Percentiles rank a stretch among this genome's conserved stretches.
phyloP scores from a whole-genome alignment of 129 eudicot species.

The Deinandra increscens region DNA sequence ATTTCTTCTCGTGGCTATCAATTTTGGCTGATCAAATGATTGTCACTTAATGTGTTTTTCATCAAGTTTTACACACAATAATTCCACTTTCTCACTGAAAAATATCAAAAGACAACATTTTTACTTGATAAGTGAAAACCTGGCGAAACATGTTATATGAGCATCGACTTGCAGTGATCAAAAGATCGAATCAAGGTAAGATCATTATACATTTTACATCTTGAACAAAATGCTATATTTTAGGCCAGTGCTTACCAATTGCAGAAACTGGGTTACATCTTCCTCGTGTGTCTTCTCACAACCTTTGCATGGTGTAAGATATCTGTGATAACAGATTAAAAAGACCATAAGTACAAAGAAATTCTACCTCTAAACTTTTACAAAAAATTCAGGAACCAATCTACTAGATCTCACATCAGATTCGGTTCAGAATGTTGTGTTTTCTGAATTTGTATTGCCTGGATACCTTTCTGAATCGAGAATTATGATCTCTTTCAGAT shows the following conservation, averaged over 20 bases:
- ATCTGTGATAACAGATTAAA: conserved; percentile 37
- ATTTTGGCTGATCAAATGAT: not conserved
- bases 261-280: conserved; percentile 65
- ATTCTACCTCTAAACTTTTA: not conserved
- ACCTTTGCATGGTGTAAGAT: conserved; percentile 59
- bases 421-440: too few species aligned
- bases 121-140: not conserved
- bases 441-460: too few species aligned
- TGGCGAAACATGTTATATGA: not conserved
- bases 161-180: not conserved
- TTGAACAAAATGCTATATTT: not conserved
- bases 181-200: not conserved
- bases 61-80: not conserved
- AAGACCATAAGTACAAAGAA: not conserved
- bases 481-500: too few species aligned
- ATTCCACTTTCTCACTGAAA: not conserved
- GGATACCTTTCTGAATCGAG: too few species aligned
- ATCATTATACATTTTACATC: not conserved
- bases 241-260: conserved; percentile 53
- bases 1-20: not conserved
- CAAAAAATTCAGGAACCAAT: not conserved
- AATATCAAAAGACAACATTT: not conserved
- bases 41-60: not conserved
- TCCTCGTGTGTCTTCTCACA: conserved; percentile 44
- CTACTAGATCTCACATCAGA: not conserved